phyloP scores from a whole-genome alignment of 2,329 filamentous ascomycete genomes.

The Hawksworthiomyces lignivorus region DNA sequence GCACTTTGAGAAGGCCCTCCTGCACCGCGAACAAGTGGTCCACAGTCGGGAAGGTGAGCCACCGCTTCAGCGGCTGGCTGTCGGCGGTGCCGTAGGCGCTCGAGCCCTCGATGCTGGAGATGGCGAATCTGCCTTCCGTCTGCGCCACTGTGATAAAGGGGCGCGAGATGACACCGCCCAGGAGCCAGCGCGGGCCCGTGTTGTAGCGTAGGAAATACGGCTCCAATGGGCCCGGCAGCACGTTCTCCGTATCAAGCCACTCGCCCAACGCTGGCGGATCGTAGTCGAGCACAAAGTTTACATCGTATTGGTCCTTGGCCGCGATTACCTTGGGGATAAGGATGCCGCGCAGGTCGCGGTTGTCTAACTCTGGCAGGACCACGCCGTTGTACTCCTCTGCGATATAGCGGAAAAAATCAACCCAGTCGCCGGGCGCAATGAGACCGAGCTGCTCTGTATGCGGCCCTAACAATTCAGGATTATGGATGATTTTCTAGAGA shows the following conservation, averaged over 20 bases:
- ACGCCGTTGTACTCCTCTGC: neutral
- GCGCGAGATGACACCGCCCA: neutral
- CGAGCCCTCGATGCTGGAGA: conserved; percentile 3
- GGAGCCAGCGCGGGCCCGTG: conserved; percentile 2
- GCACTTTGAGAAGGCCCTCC: neutral
- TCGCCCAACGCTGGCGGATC: neutral
- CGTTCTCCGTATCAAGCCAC: conserved; percentile 1
- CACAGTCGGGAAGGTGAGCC: neutral
- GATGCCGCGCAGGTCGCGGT: neutral
- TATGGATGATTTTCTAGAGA: conserved; percentile 2
- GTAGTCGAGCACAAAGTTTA: conserved; percentile 3
- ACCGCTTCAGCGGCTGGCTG: neutral
- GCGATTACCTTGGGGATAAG: conserved; percentile 5
- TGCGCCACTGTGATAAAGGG: neutral
- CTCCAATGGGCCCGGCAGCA: neutral
- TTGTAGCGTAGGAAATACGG: neutral
- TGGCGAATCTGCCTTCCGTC: conserved; percentile 1
- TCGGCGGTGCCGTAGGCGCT: no score
- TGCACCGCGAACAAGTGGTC: neutral
- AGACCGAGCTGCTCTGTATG: conserved; percentile 1
- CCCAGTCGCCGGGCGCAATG: conserved; percentile 1
- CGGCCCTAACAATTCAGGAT: conserved; percentile 2
- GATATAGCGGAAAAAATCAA: conserved; percentile 3
- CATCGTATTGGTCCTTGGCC: conserved; percentile 1
- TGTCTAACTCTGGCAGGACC: neutral